Conservation (phyloP, 352 stramenopile genomes). For the Phytophthora melonis region DNA sequence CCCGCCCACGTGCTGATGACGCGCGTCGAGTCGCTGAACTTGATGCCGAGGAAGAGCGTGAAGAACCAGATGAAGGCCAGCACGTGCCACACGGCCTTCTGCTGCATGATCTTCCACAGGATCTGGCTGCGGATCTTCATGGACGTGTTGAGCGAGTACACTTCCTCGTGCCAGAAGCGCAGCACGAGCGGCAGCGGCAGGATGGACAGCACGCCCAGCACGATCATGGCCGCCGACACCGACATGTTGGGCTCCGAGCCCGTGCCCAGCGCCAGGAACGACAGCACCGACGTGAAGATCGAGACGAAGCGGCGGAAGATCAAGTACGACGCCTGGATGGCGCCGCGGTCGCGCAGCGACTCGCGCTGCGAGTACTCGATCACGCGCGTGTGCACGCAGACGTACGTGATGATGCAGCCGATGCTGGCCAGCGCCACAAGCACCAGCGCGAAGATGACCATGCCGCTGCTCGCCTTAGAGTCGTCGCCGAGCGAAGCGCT, state of each 20-base stretch:
- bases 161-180: constrained; percentile 70
- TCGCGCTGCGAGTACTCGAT: constrained; percentile 75
- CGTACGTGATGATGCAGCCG: constrained; percentile 73
- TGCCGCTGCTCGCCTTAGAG: constrained; percentile 34
- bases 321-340: constrained; percentile 67
- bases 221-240: constrained; percentile 51
- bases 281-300: constrained; percentile 62
- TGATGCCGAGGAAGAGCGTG: constrained; percentile 63
- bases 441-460: constrained; percentile 51
- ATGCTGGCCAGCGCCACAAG: constrained; percentile 59
- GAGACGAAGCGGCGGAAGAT: constrained; percentile 70
- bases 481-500: constrained; percentile 51
- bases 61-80: constrained; percentile 74
- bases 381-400: constrained; percentile 70
- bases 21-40: constrained; percentile 57
- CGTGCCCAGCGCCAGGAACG: constrained; percentile 56
- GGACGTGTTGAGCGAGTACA: constrained; percentile 67
- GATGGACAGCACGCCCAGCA: constrained; percentile 66
- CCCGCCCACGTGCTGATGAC: constrained; percentile 55
- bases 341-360: constrained; percentile 61
- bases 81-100: constrained; percentile 78
- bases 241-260: constrained; percentile 47
- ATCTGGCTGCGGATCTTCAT: constrained; percentile 71
- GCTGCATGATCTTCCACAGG: constrained; percentile 82
- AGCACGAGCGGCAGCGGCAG: constrained; percentile 60